These are phyloP conservation scores for Orychophragmus violaceus DNA, from an alignment of 345 rosid species.

Conservation along the genomic window DNA sequence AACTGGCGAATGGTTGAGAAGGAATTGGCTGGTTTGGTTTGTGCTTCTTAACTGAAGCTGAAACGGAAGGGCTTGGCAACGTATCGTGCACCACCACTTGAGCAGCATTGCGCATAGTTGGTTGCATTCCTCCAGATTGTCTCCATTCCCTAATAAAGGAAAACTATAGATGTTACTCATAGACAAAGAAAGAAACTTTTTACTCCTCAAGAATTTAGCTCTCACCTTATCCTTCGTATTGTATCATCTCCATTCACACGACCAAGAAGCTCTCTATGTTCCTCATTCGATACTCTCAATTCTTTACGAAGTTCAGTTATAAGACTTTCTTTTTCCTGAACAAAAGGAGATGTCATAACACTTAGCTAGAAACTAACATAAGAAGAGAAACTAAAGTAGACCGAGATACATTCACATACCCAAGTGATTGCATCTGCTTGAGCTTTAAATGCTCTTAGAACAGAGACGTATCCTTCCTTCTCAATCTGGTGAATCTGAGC, in stretches of 20 bases:
- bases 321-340: constrained; percentile 83
- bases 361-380: constrained; percentile 26
- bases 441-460: constrained; percentile 88
- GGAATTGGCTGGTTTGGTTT: constrained; percentile 46
- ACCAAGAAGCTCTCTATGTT: constrained; percentile 79
- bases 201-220: background rate
- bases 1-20: constrained; percentile 58
- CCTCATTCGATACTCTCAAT: constrained; percentile 74
- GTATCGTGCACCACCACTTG: constrained; percentile 59
- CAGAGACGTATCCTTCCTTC: constrained; percentile 74
- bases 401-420: constrained; percentile 38
- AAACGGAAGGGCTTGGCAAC: constrained; percentile 69
- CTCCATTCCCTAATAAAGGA: constrained; percentile 75
- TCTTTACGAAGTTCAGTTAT: constrained; percentile 85
- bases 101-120: constrained; percentile 42
- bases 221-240: constrained; percentile 65
- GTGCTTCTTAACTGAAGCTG: constrained; percentile 73
- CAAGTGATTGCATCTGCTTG: constrained; percentile 95
- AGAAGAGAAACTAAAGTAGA: constrained; percentile 16
- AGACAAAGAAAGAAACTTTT: background rate
- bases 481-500: constrained; percentile 81
- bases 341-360: constrained; percentile 33
- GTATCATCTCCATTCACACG: constrained; percentile 71
- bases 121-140: constrained; percentile 59
- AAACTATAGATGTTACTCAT: constrained; percentile 4